Evolutionary conservation across 768 basidiomycete genomes (phyloP).

Genomic region (Rhizopogon rudus): DNA sequence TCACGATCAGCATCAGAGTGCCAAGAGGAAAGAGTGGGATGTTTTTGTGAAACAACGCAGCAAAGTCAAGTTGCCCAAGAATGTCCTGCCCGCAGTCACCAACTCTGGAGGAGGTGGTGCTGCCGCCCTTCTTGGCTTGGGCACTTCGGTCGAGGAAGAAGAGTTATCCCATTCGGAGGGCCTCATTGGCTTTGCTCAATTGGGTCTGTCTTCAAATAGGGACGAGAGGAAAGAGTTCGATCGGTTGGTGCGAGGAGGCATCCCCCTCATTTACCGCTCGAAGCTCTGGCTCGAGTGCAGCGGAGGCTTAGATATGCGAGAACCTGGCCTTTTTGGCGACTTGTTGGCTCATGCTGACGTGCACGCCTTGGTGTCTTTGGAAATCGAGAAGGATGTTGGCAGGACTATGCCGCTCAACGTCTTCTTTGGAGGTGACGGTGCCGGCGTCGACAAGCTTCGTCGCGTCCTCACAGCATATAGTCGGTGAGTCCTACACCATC

Average conservation of each 20-base stretch:
- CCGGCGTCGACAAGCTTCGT: conserved; percentile 87
- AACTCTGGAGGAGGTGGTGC: conserved; percentile 38
- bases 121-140: conserved; percentile 65
- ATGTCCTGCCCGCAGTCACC: conserved; percentile 12
- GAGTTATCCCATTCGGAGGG: conserved; percentile 81
- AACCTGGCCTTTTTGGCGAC: conserved; percentile 88
- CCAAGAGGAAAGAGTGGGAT: conserved; percentile 82
- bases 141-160: conserved; percentile 58
- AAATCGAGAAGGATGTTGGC: conserved; percentile 96
- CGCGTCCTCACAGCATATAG: conserved; percentile 91
- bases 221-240: conserved; percentile 80
- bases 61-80: conserved; percentile 34
- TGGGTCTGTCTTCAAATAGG: conserved; percentile 64
- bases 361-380: conserved; percentile 48
- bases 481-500: conserved; percentile 46
- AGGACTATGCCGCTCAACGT: conserved; percentile 91
- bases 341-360: conserved; percentile 53
- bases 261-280: conserved; percentile 82
- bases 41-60: conserved; percentile 71
- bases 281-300: conserved; percentile 94
- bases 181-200: conserved; percentile 85
- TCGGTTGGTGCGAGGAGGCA: conserved; percentile 74
- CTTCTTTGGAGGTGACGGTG: conserved; percentile 96
- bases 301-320: conserved; percentile 85
- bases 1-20: conserved; percentile 73